Evolutionary conservation across 2,329 filamentous ascomycete species (phyloP), one percentile per base, ranked within the genome.

Genomic region (Microsporum ferrugineum): DNA sequence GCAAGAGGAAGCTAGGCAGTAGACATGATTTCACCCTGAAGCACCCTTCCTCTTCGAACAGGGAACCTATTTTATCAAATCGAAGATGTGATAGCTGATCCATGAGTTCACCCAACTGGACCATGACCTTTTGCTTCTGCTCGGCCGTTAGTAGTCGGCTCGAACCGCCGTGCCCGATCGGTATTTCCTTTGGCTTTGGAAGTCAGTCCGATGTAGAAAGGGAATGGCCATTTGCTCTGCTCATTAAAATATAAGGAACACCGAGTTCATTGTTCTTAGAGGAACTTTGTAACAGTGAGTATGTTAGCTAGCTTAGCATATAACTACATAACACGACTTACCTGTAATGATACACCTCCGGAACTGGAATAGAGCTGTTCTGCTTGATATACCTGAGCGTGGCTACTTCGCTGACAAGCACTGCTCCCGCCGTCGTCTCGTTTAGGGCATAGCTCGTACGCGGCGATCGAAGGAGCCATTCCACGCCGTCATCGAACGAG

Each of bases 231-330:
- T 64, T 56, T 38, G 71, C 71, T 65, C 70, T 66, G 64, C 67
- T 71, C 68, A 72, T 71, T 23, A 73, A 57, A 38, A 73, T 72
- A 56, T 66, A 72, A 14, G 71, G 71, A 39, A 72, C 61, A 0
- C 68, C 68, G 29, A 71, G 67, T 3, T 68, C 64, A 64, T 71
- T 72, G 36, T 70, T 60, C 34, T 36, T 36, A 36, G 34, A 36
- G 34, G 10, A 36, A 36, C 34, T 36, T 10, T 10, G 23, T 61
- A 51, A 31, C 12, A 27, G 33, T 49, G 29, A 34, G 8, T 7
- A 8, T 7, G 29, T 56, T 33, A 56, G 59, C 17, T 60, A 33
- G 34, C 31, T 51, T 29, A 43, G 45, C 34, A 53, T 14, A 56
- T 10, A 43, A 33, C 47, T 53, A 43, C 29, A 38, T 8, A 12